Percentiles rank a stretch among this genome's conserved stretches.
phyloP scores from a whole-genome alignment of 345 rosid genomes.

The Gossypium australe region DNA sequence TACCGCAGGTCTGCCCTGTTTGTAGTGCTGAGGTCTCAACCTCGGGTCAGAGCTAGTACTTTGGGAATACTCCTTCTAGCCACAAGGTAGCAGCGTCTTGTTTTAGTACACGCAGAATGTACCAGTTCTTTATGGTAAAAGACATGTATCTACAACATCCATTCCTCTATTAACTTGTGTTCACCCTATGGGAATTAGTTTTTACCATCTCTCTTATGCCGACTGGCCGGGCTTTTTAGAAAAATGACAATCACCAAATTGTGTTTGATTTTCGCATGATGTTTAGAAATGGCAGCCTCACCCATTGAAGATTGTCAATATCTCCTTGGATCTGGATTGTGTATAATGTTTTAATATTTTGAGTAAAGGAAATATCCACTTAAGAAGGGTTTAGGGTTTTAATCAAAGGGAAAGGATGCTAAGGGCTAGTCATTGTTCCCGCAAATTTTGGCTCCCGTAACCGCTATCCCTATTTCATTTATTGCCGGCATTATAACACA shows the following conservation, averaged over 20 bases:
- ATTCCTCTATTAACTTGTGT: constrained; percentile 8
- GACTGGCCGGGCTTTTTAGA: not conserved
- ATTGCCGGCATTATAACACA: no score
- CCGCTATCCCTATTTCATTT: no score
- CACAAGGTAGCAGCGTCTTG: not conserved
- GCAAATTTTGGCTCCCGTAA: no score
- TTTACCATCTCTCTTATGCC: not conserved
- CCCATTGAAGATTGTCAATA: not conserved
- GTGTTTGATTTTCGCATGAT: not conserved
- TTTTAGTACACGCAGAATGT: constrained; percentile 9
- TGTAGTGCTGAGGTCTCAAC: constrained; percentile 75
- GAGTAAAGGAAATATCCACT: not conserved
- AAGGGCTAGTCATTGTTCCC: no score
- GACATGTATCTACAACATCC: not conserved
- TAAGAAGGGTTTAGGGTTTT: no score
- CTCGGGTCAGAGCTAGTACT: constrained; percentile 47
- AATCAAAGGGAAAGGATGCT: no score
- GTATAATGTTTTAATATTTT: not conserved
- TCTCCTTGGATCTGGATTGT: not conserved
- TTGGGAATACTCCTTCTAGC: not conserved
- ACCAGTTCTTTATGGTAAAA: not conserved
- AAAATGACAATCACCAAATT: not conserved
- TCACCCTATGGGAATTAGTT: not conserved
- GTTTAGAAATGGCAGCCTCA: not conserved
- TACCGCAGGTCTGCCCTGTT: constrained; percentile 79